A percentile compares a stretch with the other conserved stretches of the same genome.
Conservation (phyloP, 257 asterid species). For the Eucommia ulmoides region DNA sequence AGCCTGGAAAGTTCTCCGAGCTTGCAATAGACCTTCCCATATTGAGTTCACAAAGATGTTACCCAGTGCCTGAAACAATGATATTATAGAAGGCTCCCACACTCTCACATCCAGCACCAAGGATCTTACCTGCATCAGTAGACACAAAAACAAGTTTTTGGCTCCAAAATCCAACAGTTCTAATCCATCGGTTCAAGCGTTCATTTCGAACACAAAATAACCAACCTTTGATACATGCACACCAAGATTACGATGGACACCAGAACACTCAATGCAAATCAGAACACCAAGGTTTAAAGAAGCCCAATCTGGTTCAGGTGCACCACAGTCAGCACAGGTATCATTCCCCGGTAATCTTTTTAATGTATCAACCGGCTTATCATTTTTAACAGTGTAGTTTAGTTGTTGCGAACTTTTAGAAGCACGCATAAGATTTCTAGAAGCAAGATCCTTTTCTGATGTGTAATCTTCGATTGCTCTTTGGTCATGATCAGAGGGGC, state of each 20-base stretch:
- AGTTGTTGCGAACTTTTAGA: constrained; percentile 47
- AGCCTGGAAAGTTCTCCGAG: constrained; percentile 70
- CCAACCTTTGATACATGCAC: constrained; percentile 92
- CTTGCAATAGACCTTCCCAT: constrained; percentile 75
- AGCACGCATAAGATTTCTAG: constrained; percentile 41
- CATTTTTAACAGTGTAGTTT: constrained; percentile 28
- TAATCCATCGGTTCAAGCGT: neutral
- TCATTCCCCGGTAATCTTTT: constrained; percentile 74
- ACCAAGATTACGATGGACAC: constrained; percentile 90
- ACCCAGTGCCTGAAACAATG: constrained; percentile 71
- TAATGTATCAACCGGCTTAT: constrained; percentile 56
- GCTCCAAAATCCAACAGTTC: neutral
- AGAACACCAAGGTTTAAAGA: constrained; percentile 85
- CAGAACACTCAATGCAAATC: constrained; percentile 86
- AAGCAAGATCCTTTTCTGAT: constrained; percentile 32
- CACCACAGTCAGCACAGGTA: constrained; percentile 94
- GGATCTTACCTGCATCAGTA: constrained; percentile 67
- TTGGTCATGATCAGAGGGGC: constrained; percentile 33
- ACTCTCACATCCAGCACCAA: constrained; percentile 79
- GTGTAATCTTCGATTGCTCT: constrained; percentile 25
- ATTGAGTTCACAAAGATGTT: constrained; percentile 67
- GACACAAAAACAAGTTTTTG: neutral
- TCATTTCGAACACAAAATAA: constrained; percentile 9
- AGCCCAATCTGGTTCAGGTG: constrained; percentile 95
- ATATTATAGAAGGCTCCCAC: constrained; percentile 80